Evolutionary conservation across 495 filamentous ascomycete species (phyloP), one percentile per base, ranked within the genome.

Genomic region (Hypoxylon fragiforme): DNA sequence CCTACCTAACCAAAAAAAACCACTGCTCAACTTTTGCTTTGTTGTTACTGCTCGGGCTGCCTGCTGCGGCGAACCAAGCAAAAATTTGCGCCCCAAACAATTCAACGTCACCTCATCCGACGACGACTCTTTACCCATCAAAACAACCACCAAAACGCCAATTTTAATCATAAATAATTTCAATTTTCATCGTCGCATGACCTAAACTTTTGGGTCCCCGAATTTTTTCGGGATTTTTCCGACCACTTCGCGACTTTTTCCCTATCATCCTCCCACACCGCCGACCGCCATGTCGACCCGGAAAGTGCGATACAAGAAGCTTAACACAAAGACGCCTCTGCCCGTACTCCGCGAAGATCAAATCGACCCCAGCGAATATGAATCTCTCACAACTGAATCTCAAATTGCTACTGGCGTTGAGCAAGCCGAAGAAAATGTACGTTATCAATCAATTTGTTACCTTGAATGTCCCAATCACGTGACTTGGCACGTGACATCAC

Each of bases 381-480:
- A 79, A 59, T 72, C 74, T 44, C 73, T 79, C 57, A 77, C 75
- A 45, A 75, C 67, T 52, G 76, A 81, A 50, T 69, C 70, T 58
- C 84, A 89, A 80, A 89, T 96, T 69, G 91, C 95, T 65, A 96
- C 92, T 50, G 94, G 94, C 61, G 94, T 98, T 54, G 94, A 98
- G 73, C 92, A 95, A 69, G 86, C 82, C 50, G 94, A 98, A 73
- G 92, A 98, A 80, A 92, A 88, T 77, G 94, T 96, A 72, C 84
- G 92, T 91, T 66, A 64, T 71, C 45, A 47, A 46, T 62, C 48
- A 39, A 58, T 70, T 64, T 64, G 65, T 67, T 70, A 60, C 73
- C 72, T 67, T 60, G 63, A 53, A 66, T 69, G 66, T 62, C 62
- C 67, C 72, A 41, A 48, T 76, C 75, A 77, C 74, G 75, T 76